A percentile compares a stretch with the other conserved stretches of the same genome.
These are phyloP conservation scores for Thalassiosira delicatula DNA, from an alignment of 352 stramenopile species.

Conservation along the genomic window DNA sequence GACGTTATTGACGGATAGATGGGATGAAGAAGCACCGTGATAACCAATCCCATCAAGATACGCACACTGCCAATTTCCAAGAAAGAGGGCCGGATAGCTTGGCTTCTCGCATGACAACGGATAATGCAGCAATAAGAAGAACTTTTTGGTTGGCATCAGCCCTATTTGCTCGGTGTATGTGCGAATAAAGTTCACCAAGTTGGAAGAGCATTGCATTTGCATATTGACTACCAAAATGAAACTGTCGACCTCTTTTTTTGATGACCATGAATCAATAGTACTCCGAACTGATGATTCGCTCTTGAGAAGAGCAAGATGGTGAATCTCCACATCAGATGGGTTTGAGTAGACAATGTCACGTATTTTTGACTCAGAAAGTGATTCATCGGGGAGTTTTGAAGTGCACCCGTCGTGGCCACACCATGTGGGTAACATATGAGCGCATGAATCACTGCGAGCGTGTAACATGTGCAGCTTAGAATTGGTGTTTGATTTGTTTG, in stretches of 20 bases:
- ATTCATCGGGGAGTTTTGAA: not conserved
- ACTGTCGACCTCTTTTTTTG: constrained; percentile 1
- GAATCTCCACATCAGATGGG: constrained; percentile 38
- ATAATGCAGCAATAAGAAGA: constrained; percentile 64
- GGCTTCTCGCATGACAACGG: constrained; percentile 41
- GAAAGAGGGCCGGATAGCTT: constrained; percentile 64
- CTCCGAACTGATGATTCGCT: constrained; percentile 40
- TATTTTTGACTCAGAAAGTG: constrained; percentile 18
- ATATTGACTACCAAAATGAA: constrained; percentile 67
- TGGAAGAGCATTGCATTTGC: constrained; percentile 28
- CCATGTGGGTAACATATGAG: constrained; percentile 48
- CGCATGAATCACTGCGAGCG: constrained; percentile 41
- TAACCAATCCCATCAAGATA: constrained; percentile 66
- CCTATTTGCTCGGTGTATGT: constrained; percentile 50
- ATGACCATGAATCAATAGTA: constrained; percentile 44
- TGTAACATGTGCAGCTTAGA: constrained; percentile 39
- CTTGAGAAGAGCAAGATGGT: constrained; percentile 59
- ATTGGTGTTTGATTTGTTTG: not conserved
- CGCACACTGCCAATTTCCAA: constrained; percentile 56
- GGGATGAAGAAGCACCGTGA: constrained; percentile 7
- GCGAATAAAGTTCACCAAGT: constrained; percentile 67
- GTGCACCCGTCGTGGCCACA: constrained; percentile 10
- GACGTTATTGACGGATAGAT: constrained; percentile 44
- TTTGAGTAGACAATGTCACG: constrained; percentile 46
- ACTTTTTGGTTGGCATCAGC: constrained; percentile 38